These are phyloP conservation scores for Staphylotrichum longicolle DNA, from an alignment of 495 filamentous ascomycete genomes.

Conservation along the genomic window DNA sequence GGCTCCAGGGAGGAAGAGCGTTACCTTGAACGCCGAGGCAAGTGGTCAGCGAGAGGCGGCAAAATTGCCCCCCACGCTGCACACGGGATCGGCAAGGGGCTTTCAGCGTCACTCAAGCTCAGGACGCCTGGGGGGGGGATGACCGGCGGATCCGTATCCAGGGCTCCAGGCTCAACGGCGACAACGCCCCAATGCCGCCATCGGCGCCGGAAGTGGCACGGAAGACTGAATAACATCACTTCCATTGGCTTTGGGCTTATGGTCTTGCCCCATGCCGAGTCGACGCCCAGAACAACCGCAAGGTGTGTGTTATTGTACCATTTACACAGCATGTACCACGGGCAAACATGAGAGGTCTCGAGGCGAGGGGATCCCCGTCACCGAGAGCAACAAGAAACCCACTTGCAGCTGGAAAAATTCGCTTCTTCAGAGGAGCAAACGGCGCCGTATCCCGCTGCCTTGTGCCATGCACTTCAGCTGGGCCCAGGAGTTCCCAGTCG, in stretches of 20 bases:
- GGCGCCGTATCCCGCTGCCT: constrained; percentile 4
- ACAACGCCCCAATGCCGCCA: neutral
- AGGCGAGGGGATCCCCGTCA: constrained; percentile 11
- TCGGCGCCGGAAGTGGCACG: neutral
- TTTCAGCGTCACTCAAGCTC: constrained; percentile 8
- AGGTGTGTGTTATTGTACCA: no score
- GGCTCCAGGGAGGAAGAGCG: no score
- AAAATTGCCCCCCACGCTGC: constrained; percentile 6
- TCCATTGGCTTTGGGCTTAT: neutral
- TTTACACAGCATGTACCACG: no score
- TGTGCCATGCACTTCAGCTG: neutral
- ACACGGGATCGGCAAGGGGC: constrained; percentile 15
- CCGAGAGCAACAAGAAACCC: neutral
- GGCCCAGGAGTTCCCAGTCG: neutral
- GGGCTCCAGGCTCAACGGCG: neutral
- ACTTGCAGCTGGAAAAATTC: neutral
- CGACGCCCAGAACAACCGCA: neutral
- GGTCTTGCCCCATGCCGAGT: neutral
- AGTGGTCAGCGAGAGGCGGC: neutral
- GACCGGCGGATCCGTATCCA: neutral
- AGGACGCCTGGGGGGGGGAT: neutral
- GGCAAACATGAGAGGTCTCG: no score
- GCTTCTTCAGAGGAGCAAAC: neutral
- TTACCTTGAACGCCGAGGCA: no score
- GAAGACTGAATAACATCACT: neutral